Evolutionary conservation across 169 alveolate species (phyloP).

Genomic region (Eimeria mitis): DNA sequence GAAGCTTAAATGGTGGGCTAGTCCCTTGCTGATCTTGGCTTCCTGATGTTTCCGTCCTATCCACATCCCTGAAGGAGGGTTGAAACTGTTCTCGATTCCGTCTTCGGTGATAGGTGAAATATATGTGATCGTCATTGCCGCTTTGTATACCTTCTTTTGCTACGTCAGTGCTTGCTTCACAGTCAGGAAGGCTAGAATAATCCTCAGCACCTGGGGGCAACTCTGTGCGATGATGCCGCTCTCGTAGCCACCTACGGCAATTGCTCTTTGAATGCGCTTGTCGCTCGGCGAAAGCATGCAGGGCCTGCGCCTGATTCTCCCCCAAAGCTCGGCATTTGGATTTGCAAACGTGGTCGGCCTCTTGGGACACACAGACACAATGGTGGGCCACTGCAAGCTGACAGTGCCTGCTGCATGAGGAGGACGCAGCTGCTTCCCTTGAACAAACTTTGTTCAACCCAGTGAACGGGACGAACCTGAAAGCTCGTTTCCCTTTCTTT

Average conservation of each 20-base stretch:
- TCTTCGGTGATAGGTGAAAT: not conserved
- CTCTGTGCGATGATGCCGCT: constrained; percentile 9
- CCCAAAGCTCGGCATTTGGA: not conserved
- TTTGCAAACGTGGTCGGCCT: not conserved
- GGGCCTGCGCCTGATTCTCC: not conserved
- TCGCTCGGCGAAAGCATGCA: not conserved
- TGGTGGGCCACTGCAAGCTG: not conserved
- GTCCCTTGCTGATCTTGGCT: not conserved
- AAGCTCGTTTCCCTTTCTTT: not conserved
- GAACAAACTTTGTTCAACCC: not conserved
- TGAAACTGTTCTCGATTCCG: not conserved
- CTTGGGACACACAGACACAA: not conserved
- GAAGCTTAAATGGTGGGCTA: not conserved
- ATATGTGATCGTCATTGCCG: not conserved
- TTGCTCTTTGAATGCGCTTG: not conserved
- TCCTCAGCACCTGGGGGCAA: constrained; percentile 25
- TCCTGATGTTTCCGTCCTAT: not conserved
- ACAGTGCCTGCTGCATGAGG: not conserved
- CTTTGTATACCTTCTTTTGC: not conserved
- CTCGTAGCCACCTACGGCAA: not conserved
- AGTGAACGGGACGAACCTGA: not conserved
- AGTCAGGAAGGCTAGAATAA: not conserved
- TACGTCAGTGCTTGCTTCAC: not conserved
- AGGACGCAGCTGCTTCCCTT: not conserved
- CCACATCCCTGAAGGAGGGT: not conserved